phyloP scores from a whole-genome alignment of 169 alveolate species.

The Plasmodium chabaudi region DNA sequence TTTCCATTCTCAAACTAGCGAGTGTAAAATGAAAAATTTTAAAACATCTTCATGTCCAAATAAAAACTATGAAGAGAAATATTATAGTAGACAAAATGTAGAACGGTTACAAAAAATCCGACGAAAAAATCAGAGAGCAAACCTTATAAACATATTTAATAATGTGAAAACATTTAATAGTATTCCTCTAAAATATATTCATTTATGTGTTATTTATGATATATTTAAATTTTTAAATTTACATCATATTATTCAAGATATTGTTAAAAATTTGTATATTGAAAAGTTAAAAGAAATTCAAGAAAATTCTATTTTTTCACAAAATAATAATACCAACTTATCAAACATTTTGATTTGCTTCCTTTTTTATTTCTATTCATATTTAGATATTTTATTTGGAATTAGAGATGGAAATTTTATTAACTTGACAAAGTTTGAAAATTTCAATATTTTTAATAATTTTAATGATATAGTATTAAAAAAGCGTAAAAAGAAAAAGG shows the following conservation, averaged over 20 bases:
- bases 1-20: neutral
- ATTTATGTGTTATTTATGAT: slow-evolving; percentile 44
- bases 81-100: neutral
- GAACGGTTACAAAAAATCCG: neutral
- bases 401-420: slow-evolving; percentile 30
- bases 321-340: slow-evolving; percentile 18
- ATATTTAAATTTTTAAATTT: slow-evolving; percentile 47
- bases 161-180: slow-evolving; percentile 11
- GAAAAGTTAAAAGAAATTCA: slow-evolving; percentile 25
- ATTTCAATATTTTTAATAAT: slow-evolving; percentile 39
- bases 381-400: slow-evolving; percentile 39
- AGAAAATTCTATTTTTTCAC: slow-evolving; percentile 6
- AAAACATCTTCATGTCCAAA: neutral
- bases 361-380: slow-evolving; percentile 40
- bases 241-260: slow-evolving; percentile 28
- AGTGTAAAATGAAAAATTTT: neutral
- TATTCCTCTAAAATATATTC: slow-evolving; percentile 65
- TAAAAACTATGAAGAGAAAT: neutral
- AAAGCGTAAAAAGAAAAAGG: neutral
- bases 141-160: slow-evolving; percentile 17
- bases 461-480: slow-evolving; percentile 18
- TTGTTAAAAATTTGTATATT: slow-evolving; percentile 38
- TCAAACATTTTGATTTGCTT: slow-evolving; percentile 21
- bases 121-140: slow-evolving; percentile 28
- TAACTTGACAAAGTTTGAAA: neutral